Evolutionary conservation across 2,329 filamentous ascomycete species (phyloP), one percentile per base, ranked within the genome.

Genomic region (Fonsecaea nubica): DNA sequence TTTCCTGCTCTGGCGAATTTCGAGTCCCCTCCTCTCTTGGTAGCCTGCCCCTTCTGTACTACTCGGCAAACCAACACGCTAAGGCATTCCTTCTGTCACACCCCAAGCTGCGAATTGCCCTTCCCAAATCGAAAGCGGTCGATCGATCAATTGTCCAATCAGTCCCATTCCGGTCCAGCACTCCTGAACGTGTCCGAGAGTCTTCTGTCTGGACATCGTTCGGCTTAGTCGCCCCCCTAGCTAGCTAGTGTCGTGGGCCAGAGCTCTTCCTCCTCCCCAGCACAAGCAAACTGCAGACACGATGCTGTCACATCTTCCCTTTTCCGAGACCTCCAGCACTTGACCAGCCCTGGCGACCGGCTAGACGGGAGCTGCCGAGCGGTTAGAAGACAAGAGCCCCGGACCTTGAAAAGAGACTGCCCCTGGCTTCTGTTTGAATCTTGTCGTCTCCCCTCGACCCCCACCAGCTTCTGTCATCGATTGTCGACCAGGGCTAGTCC

Each of bases 271-370:
- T 50, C 45, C 45, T 30, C 45, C 13, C 15, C 45, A 18, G 10
- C 45, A 25, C 21, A 50, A 50, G 45, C 45, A 50, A 50, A 50
- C 45, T 50, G 45, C 45, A 50, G 45, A 50, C 10, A 50, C 18
- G 21, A 50, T 50, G 45, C 45, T 50, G 45, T 50, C 45, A 50
- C 45, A 50, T 50, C 45, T 50, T 50, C 18, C 18, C 7, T 6
- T 10, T 25, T 50, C 45, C 45, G 8, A 25, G 10, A 30, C 45
- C 45, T 50, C 10, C 4, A 12, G 45, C 6, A 25, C 9, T 30
- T 50, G 45, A 50, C 45, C 21, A 12, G 45, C 21, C 45, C 9
- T 25, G 45, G 45, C 45, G 18, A 50, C 10, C 45, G 45, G 45
- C 45, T 3, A 30, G 45, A 30, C 45, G 45, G 45, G 45, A 50